Conservation (phyloP, 257 asterid species). For the Solanum etuberosum region DNA sequence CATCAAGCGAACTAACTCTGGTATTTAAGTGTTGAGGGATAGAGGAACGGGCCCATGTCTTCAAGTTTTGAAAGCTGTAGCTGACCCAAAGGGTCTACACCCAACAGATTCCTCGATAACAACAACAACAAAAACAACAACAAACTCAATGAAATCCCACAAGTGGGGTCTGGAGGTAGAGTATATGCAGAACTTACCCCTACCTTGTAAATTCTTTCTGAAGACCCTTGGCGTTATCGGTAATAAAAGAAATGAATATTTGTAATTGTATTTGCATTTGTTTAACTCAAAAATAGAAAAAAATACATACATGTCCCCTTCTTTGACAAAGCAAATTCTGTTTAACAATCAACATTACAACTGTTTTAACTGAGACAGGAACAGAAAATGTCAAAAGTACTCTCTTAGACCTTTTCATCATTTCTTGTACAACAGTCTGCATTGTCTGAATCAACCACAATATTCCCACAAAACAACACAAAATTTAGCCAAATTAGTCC, state of each 20-base stretch:
- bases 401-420: background rate
- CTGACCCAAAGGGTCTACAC: background rate
- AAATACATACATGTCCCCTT: background rate
- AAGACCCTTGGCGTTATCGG: background rate
- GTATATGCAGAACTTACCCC: background rate
- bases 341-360: background rate
- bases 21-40: background rate
- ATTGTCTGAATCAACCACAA: background rate
- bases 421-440: background rate
- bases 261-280: background rate
- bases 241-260: background rate
- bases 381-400: background rate
- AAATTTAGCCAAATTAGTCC: conserved; percentile 8
- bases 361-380: background rate
- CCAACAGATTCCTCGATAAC: background rate
- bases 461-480: background rate
- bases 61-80: background rate
- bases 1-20: background rate
- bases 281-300: background rate
- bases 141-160: background rate
- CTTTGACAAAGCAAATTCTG: background rate
- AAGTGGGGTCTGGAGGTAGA: background rate
- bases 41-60: background rate
- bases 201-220: too few relatives aligned
- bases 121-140: too few relatives aligned